Conservation (phyloP, 306 rosid species). For the Lathyrus oleraceus region DNA sequence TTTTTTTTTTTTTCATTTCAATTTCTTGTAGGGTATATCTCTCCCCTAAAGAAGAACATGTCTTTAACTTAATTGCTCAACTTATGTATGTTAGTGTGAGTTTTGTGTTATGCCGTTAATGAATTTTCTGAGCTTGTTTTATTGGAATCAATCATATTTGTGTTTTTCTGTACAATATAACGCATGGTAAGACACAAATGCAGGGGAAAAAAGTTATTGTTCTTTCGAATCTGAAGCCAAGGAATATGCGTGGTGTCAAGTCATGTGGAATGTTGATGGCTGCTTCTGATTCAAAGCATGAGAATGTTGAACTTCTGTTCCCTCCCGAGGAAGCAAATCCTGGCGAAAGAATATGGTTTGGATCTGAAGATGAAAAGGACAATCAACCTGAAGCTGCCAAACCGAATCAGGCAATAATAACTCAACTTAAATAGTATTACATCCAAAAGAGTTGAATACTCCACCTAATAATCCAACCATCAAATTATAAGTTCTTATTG, state of each 20-base stretch:
- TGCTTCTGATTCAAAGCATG: slow-evolving; percentile 84
- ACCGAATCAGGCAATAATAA: slow-evolving; percentile 75
- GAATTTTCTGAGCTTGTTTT: slow-evolving; percentile 22
- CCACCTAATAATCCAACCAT: neutral
- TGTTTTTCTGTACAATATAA: slow-evolving; percentile 1
- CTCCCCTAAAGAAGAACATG: too few relatives aligned
- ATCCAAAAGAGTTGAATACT: neutral
- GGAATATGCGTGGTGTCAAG: slow-evolving; percentile 95
- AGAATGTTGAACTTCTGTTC: slow-evolving; percentile 81
- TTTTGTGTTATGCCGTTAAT: neutral
- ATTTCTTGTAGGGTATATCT: too few relatives aligned
- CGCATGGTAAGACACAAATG: slow-evolving; percentile 2
- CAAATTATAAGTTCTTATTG: neutral
- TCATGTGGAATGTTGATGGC: slow-evolving; percentile 97
- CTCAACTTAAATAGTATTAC: slow-evolving; percentile 32
- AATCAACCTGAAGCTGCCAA: slow-evolving; percentile 72
- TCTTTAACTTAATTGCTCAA: too few relatives aligned
- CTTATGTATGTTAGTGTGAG: neutral
- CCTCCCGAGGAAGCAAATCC: slow-evolving; percentile 80
- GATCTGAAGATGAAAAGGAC: slow-evolving; percentile 61
- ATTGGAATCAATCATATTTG: neutral
- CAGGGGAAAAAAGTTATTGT: slow-evolving; percentile 79
- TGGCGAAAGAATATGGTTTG: slow-evolving; percentile 95
- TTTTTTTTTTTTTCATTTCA: too few relatives aligned
- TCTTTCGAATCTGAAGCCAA: slow-evolving; percentile 81